Conservation (phyloP, 2,329 filamentous ascomycete genomes). For the Colletotrichum somersetense region DNA sequence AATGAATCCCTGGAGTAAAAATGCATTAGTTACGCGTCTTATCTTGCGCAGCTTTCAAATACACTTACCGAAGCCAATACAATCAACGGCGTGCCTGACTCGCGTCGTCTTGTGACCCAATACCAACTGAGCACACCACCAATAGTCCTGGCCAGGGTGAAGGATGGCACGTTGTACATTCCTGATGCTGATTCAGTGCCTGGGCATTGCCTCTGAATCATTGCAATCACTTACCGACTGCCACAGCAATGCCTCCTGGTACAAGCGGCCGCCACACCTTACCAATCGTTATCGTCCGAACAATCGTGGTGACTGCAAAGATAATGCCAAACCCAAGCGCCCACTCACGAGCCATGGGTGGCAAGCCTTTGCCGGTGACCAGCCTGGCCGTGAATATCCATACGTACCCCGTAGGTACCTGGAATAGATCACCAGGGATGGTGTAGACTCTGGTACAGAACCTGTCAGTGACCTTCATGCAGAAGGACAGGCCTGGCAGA, state of each 20-base stretch:
- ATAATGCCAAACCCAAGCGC: slow-evolving; percentile 80
- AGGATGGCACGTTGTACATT: slow-evolving; percentile 98
- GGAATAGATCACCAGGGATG: slow-evolving; percentile 89
- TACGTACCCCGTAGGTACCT: slow-evolving; percentile 94
- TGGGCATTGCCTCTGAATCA: neutral
- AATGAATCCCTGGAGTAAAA: slow-evolving; percentile 76
- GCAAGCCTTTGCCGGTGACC: slow-evolving; percentile 90
- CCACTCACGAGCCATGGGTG: slow-evolving; percentile 85
- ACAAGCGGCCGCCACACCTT: slow-evolving; percentile 80
- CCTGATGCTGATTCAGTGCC: slow-evolving; percentile 59
- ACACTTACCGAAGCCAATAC: slow-evolving; percentile 79
- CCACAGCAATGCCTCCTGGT: slow-evolving; percentile 94
- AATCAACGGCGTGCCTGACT: slow-evolving; percentile 81
- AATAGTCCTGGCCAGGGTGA: slow-evolving; percentile 88
- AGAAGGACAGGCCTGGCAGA: neutral
- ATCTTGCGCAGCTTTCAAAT: neutral
- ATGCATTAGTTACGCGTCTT: neutral
- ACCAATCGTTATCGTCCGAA: slow-evolving; percentile 71
- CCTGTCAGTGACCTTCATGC: neutral
- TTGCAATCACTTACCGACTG: slow-evolving; percentile 72
- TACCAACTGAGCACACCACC: slow-evolving; percentile 83
- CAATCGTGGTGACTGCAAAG: slow-evolving; percentile 77
- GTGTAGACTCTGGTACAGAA: slow-evolving; percentile 75
- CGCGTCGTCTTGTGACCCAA: slow-evolving; percentile 69
- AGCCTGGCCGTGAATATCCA: slow-evolving; percentile 97